Evolutionary conservation across 306 rosid genomes (phyloP).

Genomic region (Cicer cuneatum): DNA sequence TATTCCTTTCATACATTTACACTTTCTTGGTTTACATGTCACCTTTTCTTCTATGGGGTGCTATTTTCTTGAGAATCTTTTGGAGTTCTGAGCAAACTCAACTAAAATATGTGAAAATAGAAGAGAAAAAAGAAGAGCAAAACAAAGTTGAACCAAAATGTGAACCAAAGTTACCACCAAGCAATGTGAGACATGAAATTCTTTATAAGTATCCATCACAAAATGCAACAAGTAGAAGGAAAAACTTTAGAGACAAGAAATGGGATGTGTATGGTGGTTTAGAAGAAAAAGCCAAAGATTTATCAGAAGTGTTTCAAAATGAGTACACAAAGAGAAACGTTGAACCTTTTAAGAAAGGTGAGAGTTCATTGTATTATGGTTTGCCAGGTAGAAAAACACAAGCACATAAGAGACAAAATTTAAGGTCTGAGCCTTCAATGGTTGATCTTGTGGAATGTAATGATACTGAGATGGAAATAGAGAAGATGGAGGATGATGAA

Average conservation of each 20-base stretch:
- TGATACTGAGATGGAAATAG: slow-evolving; percentile 27
- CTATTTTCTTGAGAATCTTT: slow-evolving; percentile 62
- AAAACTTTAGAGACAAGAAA: slow-evolving; percentile 50
- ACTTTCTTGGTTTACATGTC: slow-evolving; percentile 56
- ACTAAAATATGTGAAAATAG: slow-evolving; percentile 41
- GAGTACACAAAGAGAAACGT: slow-evolving; percentile 25
- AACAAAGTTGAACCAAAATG: slow-evolving; percentile 24
- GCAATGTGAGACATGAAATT: slow-evolving; percentile 1
- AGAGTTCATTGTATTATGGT: slow-evolving; percentile 42
- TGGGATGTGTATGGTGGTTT: slow-evolving; percentile 50
- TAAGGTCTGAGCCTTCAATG: slow-evolving; percentile 52
- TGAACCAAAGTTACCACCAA: slow-evolving; percentile 6
- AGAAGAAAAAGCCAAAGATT: slow-evolving; percentile 40
- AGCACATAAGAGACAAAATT: slow-evolving; percentile 13
- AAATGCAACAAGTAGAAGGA: slow-evolving; percentile 59
- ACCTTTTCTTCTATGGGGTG: slow-evolving; percentile 67
- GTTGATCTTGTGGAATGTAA: slow-evolving; percentile 29
- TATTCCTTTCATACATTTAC: slow-evolving; percentile 57
- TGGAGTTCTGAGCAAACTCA: slow-evolving; percentile 74
- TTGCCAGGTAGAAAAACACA: slow-evolving; percentile 20
- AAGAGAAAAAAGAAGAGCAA: slow-evolving; percentile 35
- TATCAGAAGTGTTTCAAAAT: slow-evolving; percentile 30
- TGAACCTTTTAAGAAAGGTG: slow-evolving; percentile 37
- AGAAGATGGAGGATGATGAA: slow-evolving; percentile 52
- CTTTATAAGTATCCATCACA: slow-evolving; percentile 46